These are phyloP conservation scores for Apiotrichum veenhuisii DNA, from an alignment of 1,284 basidiomycete species.

Conservation along the genomic window DNA sequence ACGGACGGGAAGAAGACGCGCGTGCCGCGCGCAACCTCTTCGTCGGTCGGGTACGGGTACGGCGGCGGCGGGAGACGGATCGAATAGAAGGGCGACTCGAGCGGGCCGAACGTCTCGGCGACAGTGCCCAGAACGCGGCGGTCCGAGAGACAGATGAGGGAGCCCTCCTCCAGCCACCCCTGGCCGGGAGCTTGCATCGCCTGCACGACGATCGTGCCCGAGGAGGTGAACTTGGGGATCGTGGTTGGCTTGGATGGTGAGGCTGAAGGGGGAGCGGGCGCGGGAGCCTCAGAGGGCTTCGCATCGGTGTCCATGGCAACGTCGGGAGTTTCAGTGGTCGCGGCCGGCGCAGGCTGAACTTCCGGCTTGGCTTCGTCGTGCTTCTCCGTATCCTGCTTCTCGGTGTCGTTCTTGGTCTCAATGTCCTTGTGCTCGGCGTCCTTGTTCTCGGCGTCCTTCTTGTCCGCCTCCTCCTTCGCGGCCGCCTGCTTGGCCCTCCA, in stretches of 20 bases:
- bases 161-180: conserved; percentile 54
- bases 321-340: background rate
- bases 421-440: no score
- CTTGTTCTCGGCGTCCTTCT: background rate
- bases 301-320: background rate
- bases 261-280: background rate
- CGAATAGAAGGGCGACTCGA: conserved; percentile 55
- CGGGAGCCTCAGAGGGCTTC: background rate
- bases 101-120: conserved; percentile 57
- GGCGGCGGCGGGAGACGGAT: conserved; percentile 47
- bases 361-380: background rate
- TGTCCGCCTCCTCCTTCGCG: background rate
- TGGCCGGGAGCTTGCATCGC: conserved; percentile 36
- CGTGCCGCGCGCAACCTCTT: conserved; percentile 27
- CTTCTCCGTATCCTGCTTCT: background rate
- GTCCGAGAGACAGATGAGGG: conserved; percentile 53
- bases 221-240: conserved; percentile 36
- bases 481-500: conserved; percentile 31
- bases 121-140: conserved; percentile 54
- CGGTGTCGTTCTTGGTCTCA: background rate
- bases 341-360: background rate
- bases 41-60: conserved; percentile 34
- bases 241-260: background rate
- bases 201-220: conserved; percentile 50
- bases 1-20: conserved; percentile 52